Evolutionary conservation across 306 rosid genomes (phyloP).

Genomic region (barrel medic (Medicago truncatula)): MtrunA17r5.0-ANR NC_053043.1:5502501-5503000

Average conservation of each 20-base stretch:
- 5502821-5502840: constrained; percentile 77
- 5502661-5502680: constrained; percentile 88
- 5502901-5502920: constrained; percentile 80
- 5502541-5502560: constrained; percentile 80
- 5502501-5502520: constrained; percentile 97
- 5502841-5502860: constrained; percentile 75
- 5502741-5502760: constrained; percentile 62
- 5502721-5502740: constrained; percentile 66
- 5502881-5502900: constrained; percentile 72
- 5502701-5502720: constrained; percentile 76
- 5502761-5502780: constrained; percentile 78
- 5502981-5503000: constrained; percentile 92
- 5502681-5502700: constrained; percentile 73
- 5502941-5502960: constrained; percentile 90
- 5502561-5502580: constrained; percentile 96
- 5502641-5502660: constrained; percentile 64
- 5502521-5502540: constrained; percentile 73
- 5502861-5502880: constrained; percentile 67
- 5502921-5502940: constrained; percentile 89
- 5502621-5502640: constrained; percentile 77
- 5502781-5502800: constrained; percentile 89
- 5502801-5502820: constrained; percentile 77
- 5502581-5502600: constrained; percentile 93
- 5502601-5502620: constrained; percentile 88
- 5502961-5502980: constrained; percentile 85